phyloP scores from a whole-genome alignment of 2,329 filamentous ascomycete species.

The Myriosclerotinia curreyana region DNA sequence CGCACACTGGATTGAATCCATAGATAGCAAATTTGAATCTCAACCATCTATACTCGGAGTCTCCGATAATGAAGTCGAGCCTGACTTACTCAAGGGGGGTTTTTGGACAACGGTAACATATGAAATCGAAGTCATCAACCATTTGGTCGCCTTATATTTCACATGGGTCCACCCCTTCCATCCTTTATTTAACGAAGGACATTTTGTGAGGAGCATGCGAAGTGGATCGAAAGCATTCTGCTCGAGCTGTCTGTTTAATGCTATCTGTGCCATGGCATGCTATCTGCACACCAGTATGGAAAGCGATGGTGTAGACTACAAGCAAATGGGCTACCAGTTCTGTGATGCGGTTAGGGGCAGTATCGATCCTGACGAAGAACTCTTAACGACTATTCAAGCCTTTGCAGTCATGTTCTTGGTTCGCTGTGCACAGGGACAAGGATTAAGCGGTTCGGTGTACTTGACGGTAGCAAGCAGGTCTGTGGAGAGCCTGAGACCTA shows the following conservation, averaged over 20 bases:
- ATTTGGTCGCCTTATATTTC: slow-evolving; percentile 40
- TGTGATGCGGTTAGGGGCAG: slow-evolving; percentile 30
- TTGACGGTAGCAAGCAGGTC: slow-evolving; percentile 33
- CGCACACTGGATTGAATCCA: slow-evolving; percentile 34
- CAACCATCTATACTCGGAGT: slow-evolving; percentile 26
- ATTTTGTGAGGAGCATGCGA: slow-evolving; percentile 36
- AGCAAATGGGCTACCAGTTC: slow-evolving; percentile 34
- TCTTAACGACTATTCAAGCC: slow-evolving; percentile 36
- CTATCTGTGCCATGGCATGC: slow-evolving; percentile 40
- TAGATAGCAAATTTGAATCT: slow-evolving; percentile 30
- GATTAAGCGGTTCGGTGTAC: slow-evolving; percentile 36
- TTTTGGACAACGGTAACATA: slow-evolving; percentile 37
- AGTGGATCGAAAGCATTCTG: slow-evolving; percentile 31
- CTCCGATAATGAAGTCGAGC: slow-evolving; percentile 35
- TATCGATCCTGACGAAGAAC: slow-evolving; percentile 32
- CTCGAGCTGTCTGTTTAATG: slow-evolving; percentile 38
- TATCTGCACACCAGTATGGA: slow-evolving; percentile 33
- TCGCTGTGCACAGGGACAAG: slow-evolving; percentile 33
- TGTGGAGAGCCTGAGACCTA: slow-evolving; percentile 26
- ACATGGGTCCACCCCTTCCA: slow-evolving; percentile 41
- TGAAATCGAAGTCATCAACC: slow-evolving; percentile 33
- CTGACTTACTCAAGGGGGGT: slow-evolving; percentile 15
- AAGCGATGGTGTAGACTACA: slow-evolving; percentile 32
- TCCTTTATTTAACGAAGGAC: slow-evolving; percentile 38
- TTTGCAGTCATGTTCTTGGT: slow-evolving; percentile 39